phyloP scores from a whole-genome alignment of 257 asterid species.

The Solanum corneliomulleri region DNA sequence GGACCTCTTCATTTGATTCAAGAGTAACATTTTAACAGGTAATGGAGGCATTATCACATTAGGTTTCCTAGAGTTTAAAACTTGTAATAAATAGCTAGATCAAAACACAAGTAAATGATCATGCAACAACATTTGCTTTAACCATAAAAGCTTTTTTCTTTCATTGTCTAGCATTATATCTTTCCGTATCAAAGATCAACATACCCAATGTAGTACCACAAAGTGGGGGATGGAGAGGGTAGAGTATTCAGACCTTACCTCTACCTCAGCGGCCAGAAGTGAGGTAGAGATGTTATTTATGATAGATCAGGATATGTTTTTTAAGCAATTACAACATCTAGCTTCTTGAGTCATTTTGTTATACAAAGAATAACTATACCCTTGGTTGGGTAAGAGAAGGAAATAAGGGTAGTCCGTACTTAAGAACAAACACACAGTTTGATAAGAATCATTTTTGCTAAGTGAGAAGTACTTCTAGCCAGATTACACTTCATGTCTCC shows the following conservation, averaged over 20 bases:
- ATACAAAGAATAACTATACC: not conserved
- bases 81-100: not conserved
- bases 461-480: not conserved
- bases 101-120: not conserved
- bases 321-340: not conserved
- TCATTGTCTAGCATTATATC: not conserved
- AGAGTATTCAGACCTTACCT: too few species aligned
- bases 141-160: not conserved
- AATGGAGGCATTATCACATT: not conserved
- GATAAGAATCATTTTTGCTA: not conserved
- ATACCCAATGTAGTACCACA: too few species aligned
- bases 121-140: not conserved
- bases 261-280: too few species aligned
- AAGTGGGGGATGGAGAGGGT: too few species aligned
- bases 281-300: too few species aligned
- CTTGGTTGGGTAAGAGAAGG: not conserved
- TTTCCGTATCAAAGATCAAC: not conserved
- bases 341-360: not conserved
- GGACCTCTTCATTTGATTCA: not conserved
- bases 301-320: not conserved
- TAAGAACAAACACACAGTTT: not conserved
- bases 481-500: not conserved
- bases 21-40: not conserved
- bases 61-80: not conserved
- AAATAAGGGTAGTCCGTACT: not conserved